Base-by-base conservation (phyloP, 2,329 filamentous ascomycete species). In the Cercospora sesami region DNA sequence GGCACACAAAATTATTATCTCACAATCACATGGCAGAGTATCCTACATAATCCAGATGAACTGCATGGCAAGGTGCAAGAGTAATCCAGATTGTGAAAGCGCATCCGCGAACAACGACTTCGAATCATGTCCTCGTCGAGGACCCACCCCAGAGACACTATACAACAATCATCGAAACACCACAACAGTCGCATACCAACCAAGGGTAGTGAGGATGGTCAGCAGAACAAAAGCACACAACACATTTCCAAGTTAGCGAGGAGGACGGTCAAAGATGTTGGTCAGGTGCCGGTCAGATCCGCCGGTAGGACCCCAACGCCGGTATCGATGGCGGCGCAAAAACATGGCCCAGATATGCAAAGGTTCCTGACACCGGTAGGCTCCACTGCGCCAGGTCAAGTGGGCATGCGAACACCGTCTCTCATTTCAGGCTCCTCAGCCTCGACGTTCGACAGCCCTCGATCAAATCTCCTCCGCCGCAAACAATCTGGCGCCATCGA, bases 401-500 rank as follows among this genome's bases (percentile, higher is more conserved):
- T 70, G 9, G 78, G 68, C 62, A 78, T 78, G 63, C 77, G 78
- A 57, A 83, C 83, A 16, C 83, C 83, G 16, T 84, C 83, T n/a
- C 78, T 83, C 21, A 79, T 81, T 36, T 84, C 83, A 60, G 82
- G 81, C 36, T 83, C 82, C 21, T 83, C 83, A 33, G 78, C 78
- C 42, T 84, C 82, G 26, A 82, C 80, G 4, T 76, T 79, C 51
- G 82, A 83, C 61, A 83, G 81, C 68, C 82, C 82, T 53, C 75
- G 78, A 62, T 80, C 81, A 33, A 79, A 79, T 73, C 75, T 79
- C n/a, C 71, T 84, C 51, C 78, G 81, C 62, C 79, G 81, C 60
- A 83, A 83, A 70, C 79, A 80, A 42, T 82, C 81, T 4, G 68
- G 70, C 30, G 80, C 75, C 21, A 79, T 83, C 69, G 80, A 81